These are phyloP conservation scores for Aspergillus sp. DNA, from an alignment of 2,329 filamentous ascomycete genomes.

Conservation along the genomic window DNA sequence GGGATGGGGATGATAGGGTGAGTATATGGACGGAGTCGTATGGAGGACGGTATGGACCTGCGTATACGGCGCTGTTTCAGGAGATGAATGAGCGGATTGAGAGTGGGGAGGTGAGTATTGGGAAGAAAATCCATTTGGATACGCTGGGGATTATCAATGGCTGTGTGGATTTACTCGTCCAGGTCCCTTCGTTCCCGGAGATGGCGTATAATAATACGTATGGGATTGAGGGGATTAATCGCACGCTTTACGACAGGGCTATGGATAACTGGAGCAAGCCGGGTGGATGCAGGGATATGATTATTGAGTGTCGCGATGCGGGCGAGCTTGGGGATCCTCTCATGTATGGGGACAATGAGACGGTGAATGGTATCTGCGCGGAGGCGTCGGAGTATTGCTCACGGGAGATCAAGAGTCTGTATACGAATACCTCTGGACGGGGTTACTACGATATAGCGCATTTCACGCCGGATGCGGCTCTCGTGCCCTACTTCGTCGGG, in stretches of 20 bases:
- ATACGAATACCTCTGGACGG: constrained; percentile 43
- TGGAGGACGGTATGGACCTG: constrained; percentile 48
- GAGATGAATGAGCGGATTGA: constrained; percentile 46
- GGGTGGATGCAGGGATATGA: constrained; percentile 57
- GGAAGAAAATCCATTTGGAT: constrained; percentile 48
- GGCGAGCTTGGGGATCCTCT: constrained; percentile 53
- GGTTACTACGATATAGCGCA: constrained; percentile 62
- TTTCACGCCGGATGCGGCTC: constrained; percentile 54
- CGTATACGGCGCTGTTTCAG: constrained; percentile 43
- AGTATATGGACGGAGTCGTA: constrained; percentile 51
- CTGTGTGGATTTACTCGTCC: constrained; percentile 54
- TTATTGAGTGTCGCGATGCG: constrained; percentile 53
- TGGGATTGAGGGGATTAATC: constrained; percentile 54
- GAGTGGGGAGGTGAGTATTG: constrained; percentile 26
- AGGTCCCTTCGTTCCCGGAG: constrained; percentile 51
- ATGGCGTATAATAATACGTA: constrained; percentile 63
- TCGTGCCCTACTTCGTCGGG: constrained; percentile 54
- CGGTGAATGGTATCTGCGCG: constrained; percentile 49
- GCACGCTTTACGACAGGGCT: constrained; percentile 50
- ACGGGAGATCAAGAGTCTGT: constrained; percentile 48
- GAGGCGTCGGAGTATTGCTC: constrained; percentile 50
- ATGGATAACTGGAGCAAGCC: constrained; percentile 47
- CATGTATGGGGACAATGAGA: constrained; percentile 48
- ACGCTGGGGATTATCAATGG: constrained; percentile 60
- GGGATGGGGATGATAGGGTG: constrained; percentile 49